Percentiles rank a stretch among this genome's conserved stretches.
These are phyloP conservation scores for Camelina hispida DNA, from an alignment of 345 rosid genomes.

Conservation along the genomic window DNA sequence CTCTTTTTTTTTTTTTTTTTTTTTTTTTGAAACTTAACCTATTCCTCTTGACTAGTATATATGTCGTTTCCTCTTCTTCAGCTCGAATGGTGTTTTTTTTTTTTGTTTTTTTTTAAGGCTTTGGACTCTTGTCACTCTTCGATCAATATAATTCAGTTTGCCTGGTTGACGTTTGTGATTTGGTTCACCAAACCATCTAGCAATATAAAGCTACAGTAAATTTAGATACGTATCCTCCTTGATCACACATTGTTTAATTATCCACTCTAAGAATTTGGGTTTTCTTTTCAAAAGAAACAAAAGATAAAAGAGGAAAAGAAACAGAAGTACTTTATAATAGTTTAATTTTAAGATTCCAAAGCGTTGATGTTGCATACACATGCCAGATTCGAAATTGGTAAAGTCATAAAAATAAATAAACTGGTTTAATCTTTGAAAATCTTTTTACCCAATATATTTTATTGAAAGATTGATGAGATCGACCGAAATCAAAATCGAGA, in stretches of 20 bases:
- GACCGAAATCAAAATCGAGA: too few relatives aligned
- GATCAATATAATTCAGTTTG: too few relatives aligned
- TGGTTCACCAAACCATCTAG: background rate
- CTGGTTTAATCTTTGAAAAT: background rate
- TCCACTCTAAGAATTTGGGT: background rate
- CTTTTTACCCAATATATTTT: background rate
- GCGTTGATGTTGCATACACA: background rate
- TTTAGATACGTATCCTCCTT: background rate
- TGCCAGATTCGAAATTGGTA: background rate
- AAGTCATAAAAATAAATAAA: background rate
- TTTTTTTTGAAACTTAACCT: too few relatives aligned
- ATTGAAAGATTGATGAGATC: background rate
- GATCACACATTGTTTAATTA: background rate
- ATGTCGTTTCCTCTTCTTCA: too few relatives aligned
- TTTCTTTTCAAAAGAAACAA: background rate
- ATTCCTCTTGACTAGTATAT: too few relatives aligned
- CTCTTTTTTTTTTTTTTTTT: too few relatives aligned
- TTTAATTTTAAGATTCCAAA: constrained; percentile 3
- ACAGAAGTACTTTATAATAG: background rate
- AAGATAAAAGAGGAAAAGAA: background rate
- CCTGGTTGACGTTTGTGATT: too few relatives aligned
- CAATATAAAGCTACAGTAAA: background rate
- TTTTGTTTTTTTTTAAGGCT: too few relatives aligned
- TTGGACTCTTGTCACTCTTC: too few relatives aligned
- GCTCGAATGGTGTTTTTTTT: too few relatives aligned